Conservation (phyloP, 345 rosid genomes). For the Populus euphratica region DNA sequence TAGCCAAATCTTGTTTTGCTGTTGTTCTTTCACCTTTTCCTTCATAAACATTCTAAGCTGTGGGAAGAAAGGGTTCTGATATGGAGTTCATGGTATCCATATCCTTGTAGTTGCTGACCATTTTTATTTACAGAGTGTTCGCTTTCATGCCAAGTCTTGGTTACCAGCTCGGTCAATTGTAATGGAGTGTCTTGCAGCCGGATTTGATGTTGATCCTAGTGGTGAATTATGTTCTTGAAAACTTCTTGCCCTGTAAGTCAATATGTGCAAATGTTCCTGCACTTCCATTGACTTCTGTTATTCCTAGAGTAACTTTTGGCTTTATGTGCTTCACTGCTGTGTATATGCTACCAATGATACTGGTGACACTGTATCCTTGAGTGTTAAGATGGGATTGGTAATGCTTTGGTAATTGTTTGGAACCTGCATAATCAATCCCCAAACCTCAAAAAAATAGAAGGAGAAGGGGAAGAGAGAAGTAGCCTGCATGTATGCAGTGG, state of each 20-base stretch:
- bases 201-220: conserved; percentile 61
- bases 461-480: not conserved
- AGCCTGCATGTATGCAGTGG: not conserved
- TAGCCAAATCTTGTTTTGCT: not conserved
- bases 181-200: conserved; percentile 58
- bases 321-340: not conserved
- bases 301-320: not conserved
- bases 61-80: not conserved
- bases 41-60: not conserved
- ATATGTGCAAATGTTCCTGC: not conserved
- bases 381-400: not conserved
- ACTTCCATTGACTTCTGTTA: not conserved
- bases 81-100: not conserved
- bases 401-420: not conserved
- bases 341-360: not conserved
- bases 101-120: not conserved
- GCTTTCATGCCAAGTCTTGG: conserved; percentile 77
- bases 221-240: conserved; percentile 77
- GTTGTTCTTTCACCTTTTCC: not conserved
- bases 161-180: conserved; percentile 85
- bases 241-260: conserved; percentile 76
- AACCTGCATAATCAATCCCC: not conserved
- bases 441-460: not conserved
- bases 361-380: not conserved
- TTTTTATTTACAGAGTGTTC: conserved; percentile 49